Evolutionary conservation across 148 eudicot species (phyloP).

Genomic region (Vaccinium darrowii): DNA sequence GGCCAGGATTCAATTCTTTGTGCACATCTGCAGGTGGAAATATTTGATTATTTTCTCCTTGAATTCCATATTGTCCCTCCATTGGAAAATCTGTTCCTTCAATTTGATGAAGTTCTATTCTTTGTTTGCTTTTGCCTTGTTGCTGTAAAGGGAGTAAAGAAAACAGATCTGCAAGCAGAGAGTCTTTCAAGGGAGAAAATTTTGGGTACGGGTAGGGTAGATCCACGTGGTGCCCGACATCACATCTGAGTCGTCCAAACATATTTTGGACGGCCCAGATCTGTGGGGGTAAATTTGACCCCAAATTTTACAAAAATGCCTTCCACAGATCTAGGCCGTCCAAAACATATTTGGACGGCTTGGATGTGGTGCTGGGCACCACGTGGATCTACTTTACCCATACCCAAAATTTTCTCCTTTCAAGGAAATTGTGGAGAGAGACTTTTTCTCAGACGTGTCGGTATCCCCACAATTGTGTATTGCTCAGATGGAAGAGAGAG

Average conservation of each 20-base stretch:
- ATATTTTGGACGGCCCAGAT: too few species aligned
- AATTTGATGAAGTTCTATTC: neutral
- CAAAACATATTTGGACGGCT: too few species aligned
- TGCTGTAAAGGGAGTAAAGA: neutral
- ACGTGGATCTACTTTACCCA: too few species aligned
- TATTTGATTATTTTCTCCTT: neutral
- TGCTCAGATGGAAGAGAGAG: neutral
- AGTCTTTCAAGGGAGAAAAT: neutral
- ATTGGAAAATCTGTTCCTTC: slow-evolving; percentile 6
- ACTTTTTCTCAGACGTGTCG: slow-evolving; percentile 1
- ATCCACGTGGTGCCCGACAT: too few species aligned
- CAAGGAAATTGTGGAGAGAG: neutral
- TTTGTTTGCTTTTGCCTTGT: neutral
- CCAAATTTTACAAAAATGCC: too few species aligned
- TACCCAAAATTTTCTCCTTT: neutral
- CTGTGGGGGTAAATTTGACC: too few species aligned
- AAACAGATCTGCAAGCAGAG: neutral
- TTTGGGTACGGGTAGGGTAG: too few species aligned
- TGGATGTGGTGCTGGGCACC: too few species aligned
- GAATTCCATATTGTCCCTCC: slow-evolving; percentile 13
- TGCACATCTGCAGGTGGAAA: slow-evolving; percentile 56
- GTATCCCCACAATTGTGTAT: neutral
- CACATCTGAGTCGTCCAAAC: too few species aligned
- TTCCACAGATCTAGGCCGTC: too few species aligned
- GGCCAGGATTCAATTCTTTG: slow-evolving; percentile 41